Percentiles rank a stretch among this genome's conserved stretches.
Evolutionary conservation across 371 early-diverging fungal species (phyloP).

Genomic region (Mucor lusitanicus): DNA sequence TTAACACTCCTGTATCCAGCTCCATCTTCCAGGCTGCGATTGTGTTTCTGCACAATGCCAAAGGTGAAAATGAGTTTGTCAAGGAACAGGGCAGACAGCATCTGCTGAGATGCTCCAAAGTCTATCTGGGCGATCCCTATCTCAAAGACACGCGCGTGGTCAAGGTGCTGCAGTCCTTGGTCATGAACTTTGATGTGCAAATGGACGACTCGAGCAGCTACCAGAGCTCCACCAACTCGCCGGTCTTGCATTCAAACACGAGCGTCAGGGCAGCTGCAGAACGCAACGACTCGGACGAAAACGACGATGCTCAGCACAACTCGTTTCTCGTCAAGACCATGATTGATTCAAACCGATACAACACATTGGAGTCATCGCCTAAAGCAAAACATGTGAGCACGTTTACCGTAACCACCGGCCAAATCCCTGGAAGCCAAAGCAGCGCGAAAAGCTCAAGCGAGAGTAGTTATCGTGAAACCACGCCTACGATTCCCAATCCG

Average conservation of each 20-base stretch:
- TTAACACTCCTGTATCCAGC: conserved; percentile 7
- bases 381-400: neutral
- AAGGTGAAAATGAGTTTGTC: conserved; percentile 28
- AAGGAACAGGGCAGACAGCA: conserved; percentile 24
- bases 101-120: conserved; percentile 22
- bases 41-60: conserved; percentile 43
- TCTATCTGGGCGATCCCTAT: conserved; percentile 16
- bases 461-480: conserved; percentile 2
- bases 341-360: neutral
- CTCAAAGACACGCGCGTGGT: conserved; percentile 12
- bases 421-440: neutral
- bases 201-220: neutral
- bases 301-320: neutral
- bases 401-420: neutral
- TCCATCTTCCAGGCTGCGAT: conserved; percentile 43
- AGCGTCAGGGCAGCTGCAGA: neutral
- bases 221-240: neutral
- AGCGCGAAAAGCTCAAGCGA: neutral
- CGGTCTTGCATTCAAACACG: neutral
- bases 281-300: neutral
- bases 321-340: neutral
- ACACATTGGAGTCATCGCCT: neutral
- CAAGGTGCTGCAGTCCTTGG: neutral
- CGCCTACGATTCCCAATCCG: neutral
- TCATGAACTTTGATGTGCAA: neutral